Conservation (phyloP, 2,329 filamentous ascomycete genomes). For the Paradendryphiella salina region DNA sequence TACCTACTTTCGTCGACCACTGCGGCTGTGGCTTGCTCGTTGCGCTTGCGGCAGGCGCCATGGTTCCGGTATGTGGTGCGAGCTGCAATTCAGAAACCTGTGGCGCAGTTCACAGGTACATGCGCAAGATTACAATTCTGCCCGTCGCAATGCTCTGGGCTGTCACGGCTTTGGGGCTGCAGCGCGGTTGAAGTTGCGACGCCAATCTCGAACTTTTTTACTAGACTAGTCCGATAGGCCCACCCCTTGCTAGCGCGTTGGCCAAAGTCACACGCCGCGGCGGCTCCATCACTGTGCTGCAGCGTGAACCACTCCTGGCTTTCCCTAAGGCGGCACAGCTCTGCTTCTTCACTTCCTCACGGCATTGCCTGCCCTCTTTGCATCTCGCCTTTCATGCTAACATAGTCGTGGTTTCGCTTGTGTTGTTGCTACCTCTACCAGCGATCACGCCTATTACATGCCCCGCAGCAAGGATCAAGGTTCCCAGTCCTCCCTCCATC, state of each 20-base stretch:
- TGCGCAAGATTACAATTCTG: conserved; percentile 1
- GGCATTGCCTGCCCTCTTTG: conserved; percentile 23
- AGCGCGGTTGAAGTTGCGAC: conserved; percentile 10
- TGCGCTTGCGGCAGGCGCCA: conserved; percentile 51
- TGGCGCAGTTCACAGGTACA: conserved; percentile 11
- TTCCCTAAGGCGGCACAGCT: conserved; percentile 39
- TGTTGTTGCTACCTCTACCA: conserved; percentile 28
- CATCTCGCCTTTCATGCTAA: conserved; percentile 22
- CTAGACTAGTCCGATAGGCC: conserved; percentile 17
- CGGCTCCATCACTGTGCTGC: conserved; percentile 27
- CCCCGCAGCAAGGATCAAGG: conserved; percentile 44
- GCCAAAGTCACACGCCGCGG: conserved; percentile 24
- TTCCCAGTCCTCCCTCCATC: conserved; percentile 40
- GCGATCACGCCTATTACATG: conserved; percentile 37
- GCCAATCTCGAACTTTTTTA: conserved; percentile 17
- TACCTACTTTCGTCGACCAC: conserved; percentile 70
- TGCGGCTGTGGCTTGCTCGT: conserved; percentile 52
- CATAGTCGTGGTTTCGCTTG: conserved; percentile 30
- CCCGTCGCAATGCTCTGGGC: neutral
- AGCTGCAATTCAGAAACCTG: neutral
- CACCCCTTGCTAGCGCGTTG: conserved; percentile 19
- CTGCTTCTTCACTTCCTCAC: conserved; percentile 19
- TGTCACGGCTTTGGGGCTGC: conserved; percentile 5
- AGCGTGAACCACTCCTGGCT: conserved; percentile 27
- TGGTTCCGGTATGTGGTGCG: conserved; percentile 12